Conservation (phyloP, 2,329 filamentous ascomycete genomes). For the Nemania diffusa region DNA sequence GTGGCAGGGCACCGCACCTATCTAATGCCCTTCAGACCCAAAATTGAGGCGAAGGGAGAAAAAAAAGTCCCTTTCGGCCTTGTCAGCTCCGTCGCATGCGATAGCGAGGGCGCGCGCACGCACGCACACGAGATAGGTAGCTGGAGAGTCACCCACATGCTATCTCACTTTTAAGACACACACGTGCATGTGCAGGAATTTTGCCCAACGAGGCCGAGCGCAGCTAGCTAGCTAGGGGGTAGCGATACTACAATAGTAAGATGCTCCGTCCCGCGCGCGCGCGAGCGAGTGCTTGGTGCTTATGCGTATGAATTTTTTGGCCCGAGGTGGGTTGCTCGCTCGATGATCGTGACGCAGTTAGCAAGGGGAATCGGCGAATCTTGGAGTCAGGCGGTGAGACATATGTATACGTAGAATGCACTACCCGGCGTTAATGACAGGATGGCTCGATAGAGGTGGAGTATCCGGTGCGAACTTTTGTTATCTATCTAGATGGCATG, state of each 20-base stretch:
- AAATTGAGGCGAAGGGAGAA: background rate
- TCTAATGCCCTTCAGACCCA: background rate
- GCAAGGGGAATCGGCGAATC: background rate
- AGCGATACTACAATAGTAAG: constrained; percentile 12
- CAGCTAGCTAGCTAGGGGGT: background rate
- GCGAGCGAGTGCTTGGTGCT: background rate
- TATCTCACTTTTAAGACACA: background rate
- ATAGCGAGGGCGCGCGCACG: no score
- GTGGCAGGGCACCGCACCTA: background rate
- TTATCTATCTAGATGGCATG: background rate
- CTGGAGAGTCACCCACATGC: background rate
- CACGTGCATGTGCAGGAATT: background rate
- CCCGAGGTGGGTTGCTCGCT: background rate
- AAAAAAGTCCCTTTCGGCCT: background rate
- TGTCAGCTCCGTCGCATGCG: background rate
- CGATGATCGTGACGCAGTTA: constrained; percentile 9
- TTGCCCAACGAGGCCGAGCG: background rate
- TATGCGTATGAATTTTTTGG: background rate
- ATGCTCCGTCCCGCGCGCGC: constrained; percentile 5
- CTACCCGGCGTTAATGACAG: constrained; percentile 8
- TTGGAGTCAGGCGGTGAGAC: constrained; percentile 23
- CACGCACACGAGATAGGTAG: background rate
- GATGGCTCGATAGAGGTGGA: constrained; percentile 6
- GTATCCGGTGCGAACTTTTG: background rate
- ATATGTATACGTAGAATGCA: background rate